Evolutionary conservation across 148 eudicot species (phyloP).

Genomic region (Cornus suecica): DNA sequence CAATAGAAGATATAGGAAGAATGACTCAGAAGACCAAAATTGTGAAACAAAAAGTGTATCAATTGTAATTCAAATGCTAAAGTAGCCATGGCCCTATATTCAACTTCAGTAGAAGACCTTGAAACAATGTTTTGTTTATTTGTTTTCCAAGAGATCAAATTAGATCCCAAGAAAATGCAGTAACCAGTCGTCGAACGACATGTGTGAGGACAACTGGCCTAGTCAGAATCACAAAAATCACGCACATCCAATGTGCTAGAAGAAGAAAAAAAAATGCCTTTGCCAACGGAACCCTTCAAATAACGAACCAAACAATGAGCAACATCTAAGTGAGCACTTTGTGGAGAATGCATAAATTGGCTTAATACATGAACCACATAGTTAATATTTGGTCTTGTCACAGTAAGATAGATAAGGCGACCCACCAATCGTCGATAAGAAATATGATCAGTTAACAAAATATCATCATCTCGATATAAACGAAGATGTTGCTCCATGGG

Average conservation of each 20-base stretch:
- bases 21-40: too few relatives aligned
- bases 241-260: background rate
- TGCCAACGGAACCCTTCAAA: background rate
- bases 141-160: background rate
- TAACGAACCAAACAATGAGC: background rate
- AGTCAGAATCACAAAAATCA: conserved; percentile 10
- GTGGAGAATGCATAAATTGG: too few relatives aligned
- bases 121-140: conserved; percentile 7
- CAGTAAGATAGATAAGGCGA: background rate
- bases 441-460: background rate
- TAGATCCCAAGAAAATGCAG: background rate
- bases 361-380: too few relatives aligned
- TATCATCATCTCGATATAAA: background rate
- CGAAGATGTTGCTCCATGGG: background rate
- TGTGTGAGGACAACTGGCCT: background rate
- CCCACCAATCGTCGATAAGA: background rate
- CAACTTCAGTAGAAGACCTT: too few relatives aligned
- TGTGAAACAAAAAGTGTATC: too few relatives aligned
- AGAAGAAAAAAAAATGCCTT: background rate
- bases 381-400: background rate
- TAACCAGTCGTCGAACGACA: background rate
- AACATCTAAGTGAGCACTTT: background rate
- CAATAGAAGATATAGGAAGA: too few relatives aligned
- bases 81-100: too few relatives aligned
- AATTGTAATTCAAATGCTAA: too few relatives aligned